Evolutionary conservation across 2,329 filamentous ascomycete species (phyloP).

Genomic region (Arthrinium phaeospermum): DNA sequence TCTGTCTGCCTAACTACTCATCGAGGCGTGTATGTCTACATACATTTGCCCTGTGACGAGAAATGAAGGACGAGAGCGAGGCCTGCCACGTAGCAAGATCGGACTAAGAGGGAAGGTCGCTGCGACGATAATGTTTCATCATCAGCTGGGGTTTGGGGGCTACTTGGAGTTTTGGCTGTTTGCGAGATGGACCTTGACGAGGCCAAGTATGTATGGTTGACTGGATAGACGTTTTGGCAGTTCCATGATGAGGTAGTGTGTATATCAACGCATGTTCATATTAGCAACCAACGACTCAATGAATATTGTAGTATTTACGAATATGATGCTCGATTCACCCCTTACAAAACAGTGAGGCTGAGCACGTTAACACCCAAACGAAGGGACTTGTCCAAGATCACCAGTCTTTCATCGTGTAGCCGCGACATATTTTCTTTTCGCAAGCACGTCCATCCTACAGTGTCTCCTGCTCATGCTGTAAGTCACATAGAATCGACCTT

Average conservation of each 20-base stretch:
- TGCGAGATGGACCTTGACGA: background rate
- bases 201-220: background rate
- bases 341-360: background rate
- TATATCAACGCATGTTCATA: background rate
- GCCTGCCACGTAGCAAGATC: slow-evolving; percentile 6
- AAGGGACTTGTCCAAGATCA: background rate
- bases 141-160: background rate
- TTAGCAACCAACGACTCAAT: too few relatives aligned
- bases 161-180: slow-evolving; percentile 12
- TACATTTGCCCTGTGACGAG: background rate
- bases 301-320: too few relatives aligned
- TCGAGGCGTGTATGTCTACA: background rate
- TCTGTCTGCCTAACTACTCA: background rate
- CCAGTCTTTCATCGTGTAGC: background rate
- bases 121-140: slow-evolving; percentile 14
- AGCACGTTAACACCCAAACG: background rate
- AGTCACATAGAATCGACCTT: background rate
- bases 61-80: background rate
- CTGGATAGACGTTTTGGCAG: background rate
- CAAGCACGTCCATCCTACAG: background rate
- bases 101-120: background rate
- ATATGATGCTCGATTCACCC: too few relatives aligned
- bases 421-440: background rate
- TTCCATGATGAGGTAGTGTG: background rate
- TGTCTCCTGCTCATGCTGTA: background rate